phyloP scores from a whole-genome alignment of 208 protist species.

The Acanthamoeba divionensis region DNA sequence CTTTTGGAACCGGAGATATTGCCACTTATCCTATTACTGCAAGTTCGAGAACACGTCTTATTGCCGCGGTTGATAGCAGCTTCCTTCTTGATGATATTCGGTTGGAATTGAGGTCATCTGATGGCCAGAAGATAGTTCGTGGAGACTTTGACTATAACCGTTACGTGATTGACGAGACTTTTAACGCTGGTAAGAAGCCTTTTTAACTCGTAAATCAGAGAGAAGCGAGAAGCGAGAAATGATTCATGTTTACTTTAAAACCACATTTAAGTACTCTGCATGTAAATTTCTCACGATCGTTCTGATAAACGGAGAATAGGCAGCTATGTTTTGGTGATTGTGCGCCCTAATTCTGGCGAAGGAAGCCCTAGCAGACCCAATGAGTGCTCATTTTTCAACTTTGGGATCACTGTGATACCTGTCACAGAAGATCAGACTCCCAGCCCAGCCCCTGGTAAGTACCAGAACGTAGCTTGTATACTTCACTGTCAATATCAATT shows the following conservation, averaged over 20 bases:
- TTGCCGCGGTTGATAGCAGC: slow-evolving; percentile 6
- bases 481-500: too few relatives aligned
- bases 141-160: slow-evolving; percentile 33
- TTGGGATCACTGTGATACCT: not conserved
- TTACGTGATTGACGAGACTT: not conserved
- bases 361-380: not conserved
- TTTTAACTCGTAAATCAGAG: too few relatives aligned
- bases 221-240: too few relatives aligned
- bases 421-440: not conserved
- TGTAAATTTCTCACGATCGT: too few relatives aligned
- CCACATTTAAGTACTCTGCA: not conserved
- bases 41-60: not conserved
- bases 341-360: not conserved
- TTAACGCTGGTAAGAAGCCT: not conserved
- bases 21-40: not conserved
- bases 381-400: slow-evolving; percentile 38
- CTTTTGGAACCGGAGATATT: not conserved
- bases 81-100: slow-evolving; percentile 29
- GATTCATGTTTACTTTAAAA: not conserved
- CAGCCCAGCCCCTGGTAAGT: too few relatives aligned
- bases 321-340: not conserved
- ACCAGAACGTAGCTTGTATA: too few relatives aligned
- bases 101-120: slow-evolving; percentile 13
- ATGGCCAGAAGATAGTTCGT: not conserved
- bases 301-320: not conserved